These are phyloP conservation scores for Schoenoplectus triqueter DNA, from an alignment of 202 grass and related monocot species.

Conservation along the genomic window DNA sequence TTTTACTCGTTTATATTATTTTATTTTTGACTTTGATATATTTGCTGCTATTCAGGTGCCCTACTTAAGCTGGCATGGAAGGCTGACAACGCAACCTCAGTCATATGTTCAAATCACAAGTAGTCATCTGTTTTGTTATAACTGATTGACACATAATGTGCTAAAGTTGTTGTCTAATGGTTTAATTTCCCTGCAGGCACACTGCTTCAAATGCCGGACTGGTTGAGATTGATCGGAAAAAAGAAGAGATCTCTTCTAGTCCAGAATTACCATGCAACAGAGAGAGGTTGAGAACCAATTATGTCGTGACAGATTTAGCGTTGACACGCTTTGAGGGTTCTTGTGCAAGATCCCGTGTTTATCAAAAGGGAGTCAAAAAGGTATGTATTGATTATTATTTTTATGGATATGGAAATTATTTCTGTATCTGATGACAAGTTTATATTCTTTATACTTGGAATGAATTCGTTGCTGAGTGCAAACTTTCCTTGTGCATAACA, in stretches of 20 bases:
- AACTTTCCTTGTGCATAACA: not conserved
- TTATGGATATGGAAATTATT: not conserved
- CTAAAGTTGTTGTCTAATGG: not conserved
- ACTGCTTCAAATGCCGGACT: not conserved
- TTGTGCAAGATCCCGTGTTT: not conserved
- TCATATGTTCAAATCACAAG: not conserved
- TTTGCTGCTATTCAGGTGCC: not conserved
- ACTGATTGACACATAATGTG: not conserved
- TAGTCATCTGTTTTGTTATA: slow-evolving; percentile 9
- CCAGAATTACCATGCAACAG: not conserved
- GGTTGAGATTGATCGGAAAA: not conserved
- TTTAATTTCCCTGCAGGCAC: not conserved
- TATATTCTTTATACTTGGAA: slow-evolving; percentile 24
- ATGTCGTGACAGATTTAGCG: not conserved
- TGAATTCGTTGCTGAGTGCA: not conserved
- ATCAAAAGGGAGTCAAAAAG: slow-evolving; percentile 17
- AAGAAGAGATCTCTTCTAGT: not conserved
- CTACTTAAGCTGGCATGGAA: not conserved
- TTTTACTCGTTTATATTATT: not conserved
- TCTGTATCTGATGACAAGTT: not conserved
- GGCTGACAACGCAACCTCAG: not conserved
- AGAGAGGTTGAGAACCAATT: not conserved
- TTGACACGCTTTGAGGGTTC: not conserved
- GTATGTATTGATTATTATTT: not conserved
- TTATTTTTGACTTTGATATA: not conserved